phyloP scores from a whole-genome alignment of 2,329 filamentous ascomycete species.

The Rhynchosporium graminicola region DNA sequence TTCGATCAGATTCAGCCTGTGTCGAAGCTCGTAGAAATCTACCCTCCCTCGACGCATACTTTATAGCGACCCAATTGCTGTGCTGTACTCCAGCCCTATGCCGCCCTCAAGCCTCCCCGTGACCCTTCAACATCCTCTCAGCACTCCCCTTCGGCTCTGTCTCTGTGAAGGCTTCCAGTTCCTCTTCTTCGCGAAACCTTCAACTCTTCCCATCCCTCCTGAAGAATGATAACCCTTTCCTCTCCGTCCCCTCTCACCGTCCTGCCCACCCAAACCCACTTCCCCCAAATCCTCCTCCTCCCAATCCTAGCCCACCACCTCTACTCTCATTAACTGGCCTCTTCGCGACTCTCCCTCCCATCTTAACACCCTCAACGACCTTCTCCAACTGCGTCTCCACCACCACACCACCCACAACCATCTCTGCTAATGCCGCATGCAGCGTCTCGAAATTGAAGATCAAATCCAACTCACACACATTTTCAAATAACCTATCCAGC shows the following conservation, averaged over 20 bases:
- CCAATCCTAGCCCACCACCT: conserved; percentile 41
- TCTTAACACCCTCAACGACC: conserved; percentile 81
- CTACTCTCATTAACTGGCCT: conserved; percentile 71
- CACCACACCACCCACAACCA: conserved; percentile 94
- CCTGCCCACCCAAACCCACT: conserved; percentile 40
- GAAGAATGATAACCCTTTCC: neutral
- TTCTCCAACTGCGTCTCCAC: conserved; percentile 88
- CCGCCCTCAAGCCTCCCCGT: too few species aligned
- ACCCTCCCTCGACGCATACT: too few species aligned
- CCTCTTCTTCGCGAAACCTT: neutral
- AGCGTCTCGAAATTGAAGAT: conserved; percentile 99
- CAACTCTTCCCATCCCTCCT: neutral
- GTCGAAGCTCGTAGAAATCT: too few species aligned
- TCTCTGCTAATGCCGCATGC: conserved; percentile 86
- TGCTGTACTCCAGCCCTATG: too few species aligned
- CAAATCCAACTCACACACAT: conserved; percentile 94
- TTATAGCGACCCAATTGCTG: too few species aligned
- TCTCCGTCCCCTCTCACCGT: conserved; percentile 31
- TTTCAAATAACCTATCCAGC: conserved; percentile 92
- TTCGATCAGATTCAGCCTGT: too few species aligned
- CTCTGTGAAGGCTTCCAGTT: neutral
- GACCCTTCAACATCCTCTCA: neutral
- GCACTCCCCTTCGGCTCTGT: neutral
- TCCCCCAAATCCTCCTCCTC: neutral
- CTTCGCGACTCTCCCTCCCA: conserved; percentile 76